phyloP scores from a whole-genome alignment of 2,329 filamentous ascomycete species.

The Epichloe uncinata region DNA sequence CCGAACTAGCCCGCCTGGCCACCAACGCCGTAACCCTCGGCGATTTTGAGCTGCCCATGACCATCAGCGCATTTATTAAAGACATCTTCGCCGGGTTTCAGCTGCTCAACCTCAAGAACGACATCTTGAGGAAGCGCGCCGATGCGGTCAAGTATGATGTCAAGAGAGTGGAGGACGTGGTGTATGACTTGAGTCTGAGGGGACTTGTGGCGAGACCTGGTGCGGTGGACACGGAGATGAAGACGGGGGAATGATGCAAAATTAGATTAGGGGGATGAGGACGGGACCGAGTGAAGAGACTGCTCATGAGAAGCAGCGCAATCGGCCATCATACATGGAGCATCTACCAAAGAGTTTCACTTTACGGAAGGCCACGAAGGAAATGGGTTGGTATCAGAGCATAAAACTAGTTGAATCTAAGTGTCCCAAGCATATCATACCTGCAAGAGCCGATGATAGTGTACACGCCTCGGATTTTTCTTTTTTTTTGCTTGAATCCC shows the following conservation, averaged over 20 bases:
- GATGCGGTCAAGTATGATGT: constrained; percentile 96
- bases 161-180: constrained; percentile 96
- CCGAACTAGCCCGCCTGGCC: constrained; percentile 81
- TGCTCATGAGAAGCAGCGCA: no score
- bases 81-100: constrained; percentile 94
- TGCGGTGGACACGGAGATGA: constrained; percentile 24
- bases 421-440: not conserved
- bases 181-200: constrained; percentile 84
- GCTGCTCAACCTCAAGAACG: constrained; percentile 94
- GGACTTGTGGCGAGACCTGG: constrained; percentile 53
- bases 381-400: not conserved
- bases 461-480: not conserved
- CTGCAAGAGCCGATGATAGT: not conserved
- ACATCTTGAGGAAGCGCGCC: constrained; percentile 71
- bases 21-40: constrained; percentile 85
- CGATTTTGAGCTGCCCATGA: constrained; percentile 72
- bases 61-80: constrained; percentile 87
- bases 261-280: constrained; percentile 9
- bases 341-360: no score
- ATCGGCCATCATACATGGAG: no score
- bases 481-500: not conserved
- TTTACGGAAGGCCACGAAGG: not conserved
- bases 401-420: not conserved
- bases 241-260: constrained; percentile 10
- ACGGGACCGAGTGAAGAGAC: not conserved